Evolutionary conservation across 306 rosid genomes (phyloP).

Genomic region (Heteromeles arbutifolia): DNA sequence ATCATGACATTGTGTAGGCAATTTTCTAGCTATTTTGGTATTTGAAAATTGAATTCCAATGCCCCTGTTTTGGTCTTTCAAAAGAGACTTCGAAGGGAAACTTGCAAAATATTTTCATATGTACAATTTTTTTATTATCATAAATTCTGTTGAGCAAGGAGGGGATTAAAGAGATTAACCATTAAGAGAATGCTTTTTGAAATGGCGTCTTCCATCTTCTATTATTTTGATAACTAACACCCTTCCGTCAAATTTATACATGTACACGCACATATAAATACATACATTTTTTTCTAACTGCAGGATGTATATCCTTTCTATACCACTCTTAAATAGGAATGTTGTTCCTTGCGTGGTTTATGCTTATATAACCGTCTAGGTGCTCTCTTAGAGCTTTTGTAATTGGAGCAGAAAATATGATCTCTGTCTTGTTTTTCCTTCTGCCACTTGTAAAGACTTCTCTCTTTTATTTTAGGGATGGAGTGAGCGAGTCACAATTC

Average conservation of each 20-base stretch:
- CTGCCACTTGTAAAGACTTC: not conserved
- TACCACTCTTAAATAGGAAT: not conserved
- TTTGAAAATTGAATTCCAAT: not conserved
- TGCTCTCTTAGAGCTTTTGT: not conserved
- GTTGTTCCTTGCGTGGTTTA: not conserved
- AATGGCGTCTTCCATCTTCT: too few species aligned
- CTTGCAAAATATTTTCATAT: too few species aligned
- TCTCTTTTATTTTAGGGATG: constrained; percentile 57
- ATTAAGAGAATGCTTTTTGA: too few species aligned
- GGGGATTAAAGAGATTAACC: too few species aligned
- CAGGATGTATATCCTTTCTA: not conserved
- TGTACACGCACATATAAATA: too few species aligned
- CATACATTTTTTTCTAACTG: not conserved
- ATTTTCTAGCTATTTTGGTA: not conserved
- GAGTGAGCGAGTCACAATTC: constrained; percentile 89
- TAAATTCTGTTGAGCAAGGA: too few species aligned
- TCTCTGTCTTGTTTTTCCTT: not conserved
- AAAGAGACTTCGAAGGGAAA: not conserved
- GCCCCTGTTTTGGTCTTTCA: not conserved
- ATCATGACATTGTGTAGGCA: constrained; percentile 6
- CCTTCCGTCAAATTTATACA: too few species aligned
- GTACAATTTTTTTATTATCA: too few species aligned
- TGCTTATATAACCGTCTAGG: not conserved
- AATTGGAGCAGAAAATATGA: not conserved
- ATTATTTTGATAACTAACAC: too few species aligned